Evolutionary conservation across 2,329 filamentous ascomycete species (phyloP).

Genomic region (Xylaria digitata): DNA sequence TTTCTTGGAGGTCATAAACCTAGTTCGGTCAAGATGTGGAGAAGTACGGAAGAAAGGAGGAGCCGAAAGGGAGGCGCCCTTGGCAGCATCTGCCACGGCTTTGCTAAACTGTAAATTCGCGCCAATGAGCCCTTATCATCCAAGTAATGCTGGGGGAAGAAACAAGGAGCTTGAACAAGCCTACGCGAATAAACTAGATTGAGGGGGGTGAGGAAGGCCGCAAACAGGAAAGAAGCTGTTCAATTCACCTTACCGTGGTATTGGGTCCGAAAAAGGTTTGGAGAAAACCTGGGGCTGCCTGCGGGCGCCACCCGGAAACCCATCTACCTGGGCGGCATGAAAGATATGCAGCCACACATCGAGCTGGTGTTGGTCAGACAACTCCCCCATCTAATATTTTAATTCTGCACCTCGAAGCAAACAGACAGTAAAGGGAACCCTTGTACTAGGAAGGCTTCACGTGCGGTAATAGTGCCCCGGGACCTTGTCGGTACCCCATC

Average conservation of each 20-base stretch:
- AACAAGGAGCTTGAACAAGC: neutral
- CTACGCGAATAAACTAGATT: no score
- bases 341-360: no score
- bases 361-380: neutral
- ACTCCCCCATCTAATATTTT: neutral
- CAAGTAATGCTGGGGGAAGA: neutral
- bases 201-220: neutral
- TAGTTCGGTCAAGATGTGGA: slow-evolving; percentile 7
- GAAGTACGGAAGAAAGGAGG: slow-evolving; percentile 10
- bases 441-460: neutral
- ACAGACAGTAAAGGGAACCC: neutral
- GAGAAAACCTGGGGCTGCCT: slow-evolving; percentile 22
- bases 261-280: neutral
- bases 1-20: slow-evolving; percentile 10
- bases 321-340: no score
- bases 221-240: neutral
- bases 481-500: neutral
- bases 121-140: neutral
- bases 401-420: no score
- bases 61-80: slow-evolving; percentile 18
- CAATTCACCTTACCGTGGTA: no score
- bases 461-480: neutral
- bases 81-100: slow-evolving; percentile 11
- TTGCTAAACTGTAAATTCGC: neutral
- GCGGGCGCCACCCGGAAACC: no score